Percentiles rank a stretch among this genome's conserved stretches.
Conservation (phyloP, 2,329 filamentous ascomycete species). For the Davidsoniella australis region DNA sequence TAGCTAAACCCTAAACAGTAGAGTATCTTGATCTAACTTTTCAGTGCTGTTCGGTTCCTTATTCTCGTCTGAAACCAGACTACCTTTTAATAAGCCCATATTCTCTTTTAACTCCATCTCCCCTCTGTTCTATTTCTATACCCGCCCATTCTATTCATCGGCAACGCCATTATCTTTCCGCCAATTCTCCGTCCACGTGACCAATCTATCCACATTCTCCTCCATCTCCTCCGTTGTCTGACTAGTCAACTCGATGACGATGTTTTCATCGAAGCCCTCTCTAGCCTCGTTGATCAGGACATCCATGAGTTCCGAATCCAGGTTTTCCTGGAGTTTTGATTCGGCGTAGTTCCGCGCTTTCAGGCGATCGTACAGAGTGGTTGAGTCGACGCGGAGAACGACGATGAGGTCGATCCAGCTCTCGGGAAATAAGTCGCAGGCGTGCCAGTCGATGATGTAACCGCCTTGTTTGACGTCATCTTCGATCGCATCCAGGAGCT, state of each 20-base stretch:
- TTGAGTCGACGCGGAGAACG: slow-evolving; percentile 68
- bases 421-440: slow-evolving; percentile 84
- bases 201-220: slow-evolving; percentile 67
- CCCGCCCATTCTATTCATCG: not conserved
- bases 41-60: no score
- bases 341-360: slow-evolving; percentile 67
- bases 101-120: not conserved
- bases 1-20: no score
- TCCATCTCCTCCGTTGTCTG: slow-evolving; percentile 75
- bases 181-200: slow-evolving; percentile 40
- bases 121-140: not conserved
- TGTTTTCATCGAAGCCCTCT: slow-evolving; percentile 70
- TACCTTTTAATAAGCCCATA: slow-evolving; percentile 42
- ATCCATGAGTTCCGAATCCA: slow-evolving; percentile 96
- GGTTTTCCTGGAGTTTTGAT: slow-evolving; percentile 82
- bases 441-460: slow-evolving; percentile 93
- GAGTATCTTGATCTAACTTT: no score
- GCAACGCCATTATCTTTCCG: not conserved
- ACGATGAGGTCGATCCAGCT: slow-evolving; percentile 92
- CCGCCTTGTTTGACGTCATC: slow-evolving; percentile 62
- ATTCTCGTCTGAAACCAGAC: slow-evolving; percentile 30
- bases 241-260: slow-evolving; percentile 77
- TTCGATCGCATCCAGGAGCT: slow-evolving; percentile 82
- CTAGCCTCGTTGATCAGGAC: slow-evolving; percentile 79
- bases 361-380: slow-evolving; percentile 69